These are phyloP conservation scores for Kwoniella botswanensis DNA, from an alignment of 768 basidiomycete species.

Conservation along the genomic window DNA sequence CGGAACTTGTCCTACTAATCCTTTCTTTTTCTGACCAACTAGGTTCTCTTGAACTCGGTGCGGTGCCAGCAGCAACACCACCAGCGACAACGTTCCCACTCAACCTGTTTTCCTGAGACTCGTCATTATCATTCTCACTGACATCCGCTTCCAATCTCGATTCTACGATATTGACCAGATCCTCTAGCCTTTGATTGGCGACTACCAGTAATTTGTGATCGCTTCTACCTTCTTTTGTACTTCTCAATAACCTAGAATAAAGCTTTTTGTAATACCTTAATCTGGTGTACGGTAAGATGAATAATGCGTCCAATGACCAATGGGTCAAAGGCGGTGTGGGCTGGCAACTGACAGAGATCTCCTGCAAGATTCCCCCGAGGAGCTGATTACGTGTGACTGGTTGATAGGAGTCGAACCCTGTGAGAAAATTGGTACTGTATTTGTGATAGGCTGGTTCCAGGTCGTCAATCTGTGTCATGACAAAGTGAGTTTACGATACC, in stretches of 20 bases:
- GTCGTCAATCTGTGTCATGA: slow-evolving; percentile 76
- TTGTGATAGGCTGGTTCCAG: slow-evolving; percentile 81
- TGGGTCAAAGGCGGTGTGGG: slow-evolving; percentile 61
- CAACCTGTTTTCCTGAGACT: background rate
- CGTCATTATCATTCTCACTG: slow-evolving; percentile 48
- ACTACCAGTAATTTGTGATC: slow-evolving; percentile 81
- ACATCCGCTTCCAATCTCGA: slow-evolving; percentile 66
- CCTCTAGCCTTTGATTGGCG: slow-evolving; percentile 80
- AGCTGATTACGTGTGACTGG: slow-evolving; percentile 77
- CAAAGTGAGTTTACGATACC: background rate
- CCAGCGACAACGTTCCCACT: slow-evolving; percentile 1
- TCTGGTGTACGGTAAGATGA: slow-evolving; percentile 80
- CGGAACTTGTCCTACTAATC: slow-evolving; percentile 44
- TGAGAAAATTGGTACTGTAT: slow-evolving; percentile 73
- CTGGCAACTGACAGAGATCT: slow-evolving; percentile 71
- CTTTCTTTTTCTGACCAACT: slow-evolving; percentile 48
- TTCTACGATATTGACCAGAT: slow-evolving; percentile 72
- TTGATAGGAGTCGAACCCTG: slow-evolving; percentile 82
- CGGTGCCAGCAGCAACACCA: slow-evolving; percentile 13
- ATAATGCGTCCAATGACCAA: slow-evolving; percentile 88
- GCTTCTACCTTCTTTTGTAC: slow-evolving; percentile 80
- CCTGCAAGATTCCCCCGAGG: slow-evolving; percentile 69
- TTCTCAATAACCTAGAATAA: slow-evolving; percentile 81
- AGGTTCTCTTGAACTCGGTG: slow-evolving; percentile 34
- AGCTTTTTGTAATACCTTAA: slow-evolving; percentile 91